Evolutionary conservation across 495 filamentous ascomycete genomes (phyloP).

Genomic region (Monascus purpureus): DNA sequence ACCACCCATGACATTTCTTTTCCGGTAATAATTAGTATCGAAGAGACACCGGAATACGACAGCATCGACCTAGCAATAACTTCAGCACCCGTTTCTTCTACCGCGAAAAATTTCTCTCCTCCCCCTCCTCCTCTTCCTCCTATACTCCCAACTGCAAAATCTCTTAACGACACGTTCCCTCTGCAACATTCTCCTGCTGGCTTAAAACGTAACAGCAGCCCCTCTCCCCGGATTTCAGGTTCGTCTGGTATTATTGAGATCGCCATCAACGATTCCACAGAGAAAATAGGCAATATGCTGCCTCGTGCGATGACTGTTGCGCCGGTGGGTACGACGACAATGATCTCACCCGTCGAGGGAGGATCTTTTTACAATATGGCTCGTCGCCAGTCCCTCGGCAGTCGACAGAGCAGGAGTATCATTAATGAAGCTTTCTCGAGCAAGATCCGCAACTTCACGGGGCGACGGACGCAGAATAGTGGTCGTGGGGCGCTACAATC

Average conservation of each 20-base stretch:
- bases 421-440: constrained; percentile 50
- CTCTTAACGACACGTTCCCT: too few relatives aligned
- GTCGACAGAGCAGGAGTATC: constrained; percentile 48
- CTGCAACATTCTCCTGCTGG: too few relatives aligned
- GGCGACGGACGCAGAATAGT: constrained; percentile 46
- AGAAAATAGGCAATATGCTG: constrained; percentile 20
- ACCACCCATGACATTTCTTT: constrained; percentile 19
- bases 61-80: too few relatives aligned
- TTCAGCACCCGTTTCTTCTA: too few relatives aligned
- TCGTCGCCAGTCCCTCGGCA: constrained; percentile 36
- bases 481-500: too few relatives aligned
- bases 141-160: constrained; percentile 9
- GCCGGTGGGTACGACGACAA: constrained; percentile 29
- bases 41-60: constrained; percentile 42
- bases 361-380: constrained; percentile 10
- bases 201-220: too few relatives aligned
- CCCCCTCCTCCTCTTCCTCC: constrained; percentile 45
- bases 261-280: constrained; percentile 43
- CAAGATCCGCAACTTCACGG: constrained; percentile 49
- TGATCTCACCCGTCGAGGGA: constrained; percentile 16
- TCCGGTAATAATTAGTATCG: constrained; percentile 41
- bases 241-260: constrained; percentile 60
- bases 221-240: too few relatives aligned
- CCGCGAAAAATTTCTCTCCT: constrained; percentile 72
- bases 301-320: constrained; percentile 29